Base-by-base conservation (phyloP, 441 rosid species). In the Euphorbia schlechtendalii region DNA sequence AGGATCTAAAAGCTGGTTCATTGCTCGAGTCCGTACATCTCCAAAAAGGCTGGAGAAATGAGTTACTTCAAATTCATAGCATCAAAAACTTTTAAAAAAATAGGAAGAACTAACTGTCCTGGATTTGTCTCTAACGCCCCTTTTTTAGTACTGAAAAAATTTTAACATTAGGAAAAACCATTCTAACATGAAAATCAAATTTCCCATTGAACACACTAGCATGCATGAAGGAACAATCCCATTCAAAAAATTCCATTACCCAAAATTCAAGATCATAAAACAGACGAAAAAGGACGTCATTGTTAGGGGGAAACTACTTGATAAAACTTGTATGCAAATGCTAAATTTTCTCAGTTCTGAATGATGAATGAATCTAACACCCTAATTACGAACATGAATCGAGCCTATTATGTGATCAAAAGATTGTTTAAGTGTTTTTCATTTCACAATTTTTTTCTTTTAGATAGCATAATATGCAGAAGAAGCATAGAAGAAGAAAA, bases 11-110 rank as follows among this genome's bases (percentile, higher is more conserved):
- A 93, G 93, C 76, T 93, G 99, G 80, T 88, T 90, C 97, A 93
- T 93, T 54, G 92, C 96, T 78, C 90, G 99, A 60, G 99, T 90
- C 63, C 97, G 84, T 69, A 93, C 97, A 87, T 90, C 98, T 93
- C 86, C 76, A n/a, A 77, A 65, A 70, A 52, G 58, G 21, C 41
- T 63, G 38, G 46, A n/a, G 22, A 9, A 58, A 59, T 61, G 65
- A 55, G 58, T 55, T 14, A 43, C 4, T 61, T 63, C 43, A 46
- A 70, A 27, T 22, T 52, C 61, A 66, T 46, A 59, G 38, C 36
- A 13, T 41, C 32, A 54, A 22, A 0, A 21, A 36, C 8, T 46
- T 25, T 21, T 51, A 54, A 3, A 18, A 25, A 17, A 14, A 52
- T 53, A n/a, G n/a, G n/a, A n/a, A n/a, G n/a, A 76, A 97, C 96